Evolutionary conservation across 805 yeast genomes (phyloP).

Genomic region (Huiozyma sinensis): DNA sequence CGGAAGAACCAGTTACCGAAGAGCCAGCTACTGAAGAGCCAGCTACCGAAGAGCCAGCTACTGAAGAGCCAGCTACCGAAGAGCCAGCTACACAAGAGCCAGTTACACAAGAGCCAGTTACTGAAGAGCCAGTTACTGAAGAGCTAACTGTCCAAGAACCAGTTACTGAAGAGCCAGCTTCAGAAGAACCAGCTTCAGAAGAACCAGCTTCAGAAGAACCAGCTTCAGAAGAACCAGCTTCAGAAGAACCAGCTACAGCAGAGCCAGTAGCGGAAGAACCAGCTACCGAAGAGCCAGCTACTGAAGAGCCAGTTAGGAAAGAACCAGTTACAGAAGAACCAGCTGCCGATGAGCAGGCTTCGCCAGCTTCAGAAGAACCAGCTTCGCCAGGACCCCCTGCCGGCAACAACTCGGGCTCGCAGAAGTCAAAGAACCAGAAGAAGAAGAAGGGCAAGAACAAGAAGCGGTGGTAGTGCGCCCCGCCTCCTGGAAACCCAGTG

Average conservation of each 20-base stretch:
- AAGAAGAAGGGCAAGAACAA: constrained; percentile 5
- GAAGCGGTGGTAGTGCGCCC: neutral
- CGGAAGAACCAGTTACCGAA: constrained; percentile 17
- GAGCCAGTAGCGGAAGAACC: neutral
- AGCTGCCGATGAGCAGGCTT: neutral
- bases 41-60: constrained; percentile 4
- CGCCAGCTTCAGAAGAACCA: neutral
- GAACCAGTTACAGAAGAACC: constrained; percentile 3
- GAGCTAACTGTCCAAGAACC: constrained; percentile 1
- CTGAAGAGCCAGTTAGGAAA: constrained; percentile 1
- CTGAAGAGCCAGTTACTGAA: constrained; percentile 2
- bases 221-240: constrained; percentile 1
- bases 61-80: constrained; percentile 4
- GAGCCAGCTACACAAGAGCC: constrained; percentile 13
- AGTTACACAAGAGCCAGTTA: neutral
- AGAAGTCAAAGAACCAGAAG: constrained; percentile 3
- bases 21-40: constrained; percentile 15
- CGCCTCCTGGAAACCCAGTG: too few species aligned
- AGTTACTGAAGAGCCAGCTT: constrained; percentile 4
- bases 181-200: neutral
- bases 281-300: constrained; percentile 3
- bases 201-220: neutral
- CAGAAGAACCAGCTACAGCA: neutral
- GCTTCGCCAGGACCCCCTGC: neutral
- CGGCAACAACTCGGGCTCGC: neutral